Evolutionary conservation across 73 alveolate genomes (phyloP).

Genomic region (Paramecium sonneborni): DNA sequence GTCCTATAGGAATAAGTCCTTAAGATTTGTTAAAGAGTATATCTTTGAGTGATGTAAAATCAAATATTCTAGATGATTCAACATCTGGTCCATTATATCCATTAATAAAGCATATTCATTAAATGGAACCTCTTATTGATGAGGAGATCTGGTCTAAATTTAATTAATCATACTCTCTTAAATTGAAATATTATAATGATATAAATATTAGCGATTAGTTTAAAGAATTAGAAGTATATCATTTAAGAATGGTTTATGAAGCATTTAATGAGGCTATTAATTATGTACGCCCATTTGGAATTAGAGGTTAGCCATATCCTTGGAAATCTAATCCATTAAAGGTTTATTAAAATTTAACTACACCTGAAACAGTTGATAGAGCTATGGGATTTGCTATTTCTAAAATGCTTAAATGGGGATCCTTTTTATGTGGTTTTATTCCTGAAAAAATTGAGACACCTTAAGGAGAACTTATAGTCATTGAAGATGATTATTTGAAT

Average conservation of each 20-base stretch:
- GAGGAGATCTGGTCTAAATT: slow-evolving; percentile 58
- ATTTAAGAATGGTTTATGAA: slow-evolving; percentile 70
- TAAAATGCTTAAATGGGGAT: slow-evolving; percentile 65
- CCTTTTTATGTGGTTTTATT: slow-evolving; percentile 62
- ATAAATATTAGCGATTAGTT: slow-evolving; percentile 40
- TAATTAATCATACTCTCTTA: slow-evolving; percentile 28
- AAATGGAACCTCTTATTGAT: slow-evolving; percentile 52
- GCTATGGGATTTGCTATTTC: slow-evolving; percentile 60
- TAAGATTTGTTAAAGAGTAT: slow-evolving; percentile 49
- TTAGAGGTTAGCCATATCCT: slow-evolving; percentile 71
- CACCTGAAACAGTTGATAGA: slow-evolving; percentile 58
- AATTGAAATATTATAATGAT: slow-evolving; percentile 28
- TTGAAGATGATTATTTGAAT: slow-evolving; percentile 68
- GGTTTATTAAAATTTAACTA: slow-evolving; percentile 32
- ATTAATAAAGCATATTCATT: slow-evolving; percentile 52
- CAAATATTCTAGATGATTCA: slow-evolving; percentile 42
- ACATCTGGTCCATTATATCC: slow-evolving; percentile 65
- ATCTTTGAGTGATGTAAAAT: slow-evolving; percentile 51
- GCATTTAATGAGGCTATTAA: slow-evolving; percentile 69
- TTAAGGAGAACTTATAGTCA: slow-evolving; percentile 53
- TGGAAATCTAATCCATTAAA: slow-evolving; percentile 64
- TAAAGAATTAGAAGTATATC: slow-evolving; percentile 47
- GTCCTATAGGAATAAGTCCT: slow-evolving; percentile 62
- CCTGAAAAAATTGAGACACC: slow-evolving; percentile 62
- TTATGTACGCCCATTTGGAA: slow-evolving; percentile 67